Conservation (phyloP, 2,329 filamentous ascomycete genomes). For the Penicillium brevicompactum region DNA sequence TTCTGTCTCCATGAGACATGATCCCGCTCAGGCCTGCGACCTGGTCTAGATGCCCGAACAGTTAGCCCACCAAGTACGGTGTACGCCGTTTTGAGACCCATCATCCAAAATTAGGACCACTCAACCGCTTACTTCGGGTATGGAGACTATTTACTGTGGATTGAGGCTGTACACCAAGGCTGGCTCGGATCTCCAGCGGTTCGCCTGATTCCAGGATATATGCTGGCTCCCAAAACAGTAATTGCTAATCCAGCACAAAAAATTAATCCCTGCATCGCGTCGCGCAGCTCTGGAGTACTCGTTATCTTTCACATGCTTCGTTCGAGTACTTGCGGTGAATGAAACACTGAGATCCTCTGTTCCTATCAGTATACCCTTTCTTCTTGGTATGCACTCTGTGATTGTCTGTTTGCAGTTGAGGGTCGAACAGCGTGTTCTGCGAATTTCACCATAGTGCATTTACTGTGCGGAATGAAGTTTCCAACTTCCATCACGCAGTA, state of each 20-base stretch:
- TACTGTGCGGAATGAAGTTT: slow-evolving; percentile 4
- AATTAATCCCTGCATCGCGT: not conserved
- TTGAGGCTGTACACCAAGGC: slow-evolving; percentile 10
- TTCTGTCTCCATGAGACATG: slow-evolving; percentile 2
- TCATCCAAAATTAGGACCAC: not conserved
- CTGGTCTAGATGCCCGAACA: not conserved
- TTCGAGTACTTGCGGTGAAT: not conserved
- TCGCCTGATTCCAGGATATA: not conserved
- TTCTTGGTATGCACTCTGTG: slow-evolving; percentile 1
- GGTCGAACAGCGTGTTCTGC: slow-evolving; percentile 7
- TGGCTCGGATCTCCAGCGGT: slow-evolving; percentile 4
- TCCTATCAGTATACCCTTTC: not conserved
- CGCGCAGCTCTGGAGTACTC: not conserved
- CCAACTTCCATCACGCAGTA: slow-evolving; percentile 3
- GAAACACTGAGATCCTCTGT: not conserved
- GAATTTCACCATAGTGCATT: slow-evolving; percentile 9
- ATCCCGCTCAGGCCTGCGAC: not conserved
- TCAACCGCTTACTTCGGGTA: not conserved
- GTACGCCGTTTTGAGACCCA: not conserved
- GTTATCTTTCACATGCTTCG: slow-evolving; percentile 9
- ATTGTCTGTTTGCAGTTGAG: not conserved
- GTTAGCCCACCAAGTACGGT: not conserved
- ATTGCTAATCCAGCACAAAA: not conserved
- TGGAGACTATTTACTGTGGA: slow-evolving; percentile 1
- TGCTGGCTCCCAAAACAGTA: slow-evolving; percentile 1